Conservation (phyloP, 495 filamentous ascomycete genomes). For the Hypoxylon fragiforme region DNA sequence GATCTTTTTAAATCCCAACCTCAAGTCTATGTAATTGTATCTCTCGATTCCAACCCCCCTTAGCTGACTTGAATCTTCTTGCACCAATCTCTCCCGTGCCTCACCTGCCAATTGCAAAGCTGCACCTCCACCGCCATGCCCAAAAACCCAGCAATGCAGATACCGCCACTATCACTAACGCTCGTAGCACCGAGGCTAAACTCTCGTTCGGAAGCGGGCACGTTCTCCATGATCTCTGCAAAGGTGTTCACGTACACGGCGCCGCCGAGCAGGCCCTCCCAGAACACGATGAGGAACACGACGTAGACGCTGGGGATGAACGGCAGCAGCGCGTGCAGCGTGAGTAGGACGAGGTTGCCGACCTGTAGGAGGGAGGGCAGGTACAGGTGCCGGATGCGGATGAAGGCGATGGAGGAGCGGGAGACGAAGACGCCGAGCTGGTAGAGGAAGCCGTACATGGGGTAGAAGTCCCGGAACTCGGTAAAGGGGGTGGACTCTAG, state of each 20-base stretch:
- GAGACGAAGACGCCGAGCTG: slow-evolving; percentile 94
- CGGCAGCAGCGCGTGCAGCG: slow-evolving; percentile 71
- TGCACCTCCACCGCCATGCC: slow-evolving; percentile 82
- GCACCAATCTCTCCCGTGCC: slow-evolving; percentile 78
- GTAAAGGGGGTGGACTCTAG: slow-evolving; percentile 72
- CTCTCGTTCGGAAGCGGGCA: slow-evolving; percentile 76
- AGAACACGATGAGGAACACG: slow-evolving; percentile 83
- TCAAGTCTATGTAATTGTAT: no score
- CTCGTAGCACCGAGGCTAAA: slow-evolving; percentile 88
- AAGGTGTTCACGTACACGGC: slow-evolving; percentile 95
- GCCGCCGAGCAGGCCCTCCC: slow-evolving; percentile 91
- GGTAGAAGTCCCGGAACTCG: slow-evolving; percentile 85
- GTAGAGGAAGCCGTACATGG: slow-evolving; percentile 87
- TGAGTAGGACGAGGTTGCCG: slow-evolving; percentile 73
- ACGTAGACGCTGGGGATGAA: slow-evolving; percentile 84
- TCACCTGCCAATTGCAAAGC: slow-evolving; percentile 81
- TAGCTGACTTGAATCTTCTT: slow-evolving; percentile 45
- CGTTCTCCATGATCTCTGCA: slow-evolving; percentile 79
- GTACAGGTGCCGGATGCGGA: slow-evolving; percentile 81
- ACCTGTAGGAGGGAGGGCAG: slow-evolving; percentile 82
- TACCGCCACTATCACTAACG: slow-evolving; percentile 89
- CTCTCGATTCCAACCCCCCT: no score
- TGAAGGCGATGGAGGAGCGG: slow-evolving; percentile 83
- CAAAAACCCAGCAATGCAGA: slow-evolving; percentile 85
- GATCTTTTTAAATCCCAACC: neutral